A percentile compares a stretch with the other conserved stretches of the same genome.
phyloP scores from a whole-genome alignment of 331 rosid genomes.

The Cydonia oblonga region DNA sequence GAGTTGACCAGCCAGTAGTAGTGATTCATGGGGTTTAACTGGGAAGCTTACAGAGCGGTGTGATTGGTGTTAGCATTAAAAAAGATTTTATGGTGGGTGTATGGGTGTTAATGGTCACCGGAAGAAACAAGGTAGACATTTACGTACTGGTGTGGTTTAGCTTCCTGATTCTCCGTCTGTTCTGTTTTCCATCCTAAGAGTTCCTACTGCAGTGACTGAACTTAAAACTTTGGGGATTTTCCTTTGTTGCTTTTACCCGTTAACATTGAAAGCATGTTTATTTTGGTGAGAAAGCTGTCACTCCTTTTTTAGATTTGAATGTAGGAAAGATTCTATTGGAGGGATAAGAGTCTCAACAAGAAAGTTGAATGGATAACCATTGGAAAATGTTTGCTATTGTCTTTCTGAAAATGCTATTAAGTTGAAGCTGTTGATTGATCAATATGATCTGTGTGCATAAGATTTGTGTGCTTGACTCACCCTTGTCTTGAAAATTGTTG shows the following conservation, averaged over 20 bases:
- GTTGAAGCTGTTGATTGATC: background rate
- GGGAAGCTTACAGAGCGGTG: background rate
- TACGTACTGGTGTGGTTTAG: background rate
- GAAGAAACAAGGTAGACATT: background rate
- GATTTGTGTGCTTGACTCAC: background rate
- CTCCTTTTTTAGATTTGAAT: background rate
- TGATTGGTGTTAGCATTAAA: no score
- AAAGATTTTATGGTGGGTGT: background rate
- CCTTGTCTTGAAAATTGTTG: background rate
- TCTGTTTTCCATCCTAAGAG: background rate
- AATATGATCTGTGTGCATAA: background rate
- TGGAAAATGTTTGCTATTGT: background rate
- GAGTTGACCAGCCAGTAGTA: background rate
- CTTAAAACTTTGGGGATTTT: no score
- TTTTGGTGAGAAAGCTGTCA: background rate
- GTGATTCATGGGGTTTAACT: background rate
- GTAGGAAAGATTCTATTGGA: background rate
- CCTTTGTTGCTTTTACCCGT: background rate
- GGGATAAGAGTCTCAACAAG: background rate
- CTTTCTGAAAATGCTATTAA: background rate
- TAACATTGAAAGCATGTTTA: background rate
- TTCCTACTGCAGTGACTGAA: background rate
- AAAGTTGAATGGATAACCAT: background rate
- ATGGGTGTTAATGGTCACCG: background rate
- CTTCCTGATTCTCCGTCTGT: background rate